A percentile compares a stretch with the other conserved stretches of the same genome.
Evolutionary conservation across 2,329 filamentous ascomycete species (phyloP).

Genomic region (Ophiostoma ips): DNA sequence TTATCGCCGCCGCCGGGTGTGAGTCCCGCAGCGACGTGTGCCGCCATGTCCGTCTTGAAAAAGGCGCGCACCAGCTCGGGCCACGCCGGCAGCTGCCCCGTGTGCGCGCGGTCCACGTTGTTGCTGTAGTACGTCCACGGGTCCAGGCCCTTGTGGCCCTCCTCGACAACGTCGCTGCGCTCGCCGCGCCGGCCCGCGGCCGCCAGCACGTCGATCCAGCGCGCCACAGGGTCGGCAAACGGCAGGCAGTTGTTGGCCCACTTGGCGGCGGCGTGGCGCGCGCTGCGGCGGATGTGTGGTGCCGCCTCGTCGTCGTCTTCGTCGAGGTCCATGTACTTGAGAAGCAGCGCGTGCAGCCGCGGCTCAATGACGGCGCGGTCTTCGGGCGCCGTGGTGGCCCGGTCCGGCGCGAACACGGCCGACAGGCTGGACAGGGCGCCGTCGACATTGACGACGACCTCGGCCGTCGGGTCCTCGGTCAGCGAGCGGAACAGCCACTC

Average conservation of each 20-base stretch:
- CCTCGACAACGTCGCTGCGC: conserved; percentile 73
- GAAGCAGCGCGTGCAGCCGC: conserved; percentile 39
- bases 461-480: conserved; percentile 60
- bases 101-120: conserved; percentile 16
- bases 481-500: conserved; percentile 75
- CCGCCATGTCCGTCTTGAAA: conserved; percentile 26
- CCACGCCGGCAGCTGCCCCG: conserved; percentile 35
- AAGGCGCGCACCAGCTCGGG: conserved; percentile 33
- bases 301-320: conserved; percentile 22
- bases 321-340: conserved; percentile 48
- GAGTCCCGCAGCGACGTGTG: background rate
- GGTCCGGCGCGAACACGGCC: conserved; percentile 25
- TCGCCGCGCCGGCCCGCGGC: conserved; percentile 52
- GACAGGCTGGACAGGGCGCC: conserved; percentile 68
- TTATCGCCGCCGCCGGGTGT: conserved; percentile 5
- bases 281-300: conserved; percentile 48
- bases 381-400: too few species aligned
- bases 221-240: conserved; percentile 62
- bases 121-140: conserved; percentile 38
- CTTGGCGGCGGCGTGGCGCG: conserved; percentile 68
- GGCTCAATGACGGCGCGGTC: background rate
- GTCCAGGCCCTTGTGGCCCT: conserved; percentile 78
- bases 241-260: conserved; percentile 82
- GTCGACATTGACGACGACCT: conserved; percentile 76
- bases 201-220: conserved; percentile 83